Base-by-base conservation (phyloP, 2,329 filamentous ascomycete genomes). In the Simplicillium aogashimaense region DNA sequence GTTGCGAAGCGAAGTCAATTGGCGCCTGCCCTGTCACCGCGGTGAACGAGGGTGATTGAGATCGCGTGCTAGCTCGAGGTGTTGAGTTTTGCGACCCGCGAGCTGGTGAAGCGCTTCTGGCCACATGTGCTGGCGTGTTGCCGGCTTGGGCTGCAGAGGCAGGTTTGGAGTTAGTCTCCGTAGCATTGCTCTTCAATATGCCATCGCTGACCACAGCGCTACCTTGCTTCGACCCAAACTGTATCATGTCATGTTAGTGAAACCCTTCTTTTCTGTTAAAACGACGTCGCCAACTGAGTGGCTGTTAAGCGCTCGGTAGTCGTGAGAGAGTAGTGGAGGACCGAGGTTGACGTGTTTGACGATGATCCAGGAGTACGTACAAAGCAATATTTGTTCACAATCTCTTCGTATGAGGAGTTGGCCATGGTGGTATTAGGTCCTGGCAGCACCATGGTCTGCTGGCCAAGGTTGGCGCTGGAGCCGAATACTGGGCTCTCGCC, bases 301-400 rank as follows among this genome's bases (percentile, higher is more conserved):
- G 16, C 11, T 9, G 12, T 25, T 20, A 17, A 25, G 20, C 12
- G 15, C 33, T 13, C 16, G 35, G 35, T n/a, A 37, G 3, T 14
- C 17, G 16, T n/a, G 35, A 25, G 42, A 43, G 37, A 37, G 45
- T 44, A 41, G 39, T 40, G 45, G 41, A 43, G 40, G 47, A 43
- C 37, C 41, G 25, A 17, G 20, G 35, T 41, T 41, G 39, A 43
- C 40, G 45, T 49, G 36, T 46, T 46, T 35, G 38, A 50, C 48
- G 52, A 48, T 53, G 54, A 52, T 53, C 59, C 58, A 49, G 63
- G 63, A 57, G 74, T 74, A 94, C 90, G 80, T 90, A 95, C 90
- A 78, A 97, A 98, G 75, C 92, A 98, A 74, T 95, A 98, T 71
- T 94, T 95, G 71, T 94, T 89, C 63, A 98, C 84, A 49, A 98